Percentiles rank a stretch among this genome's conserved stretches.
Conservation (phyloP, 139 green algal species). For the Asterochloris sp. region DNA sequence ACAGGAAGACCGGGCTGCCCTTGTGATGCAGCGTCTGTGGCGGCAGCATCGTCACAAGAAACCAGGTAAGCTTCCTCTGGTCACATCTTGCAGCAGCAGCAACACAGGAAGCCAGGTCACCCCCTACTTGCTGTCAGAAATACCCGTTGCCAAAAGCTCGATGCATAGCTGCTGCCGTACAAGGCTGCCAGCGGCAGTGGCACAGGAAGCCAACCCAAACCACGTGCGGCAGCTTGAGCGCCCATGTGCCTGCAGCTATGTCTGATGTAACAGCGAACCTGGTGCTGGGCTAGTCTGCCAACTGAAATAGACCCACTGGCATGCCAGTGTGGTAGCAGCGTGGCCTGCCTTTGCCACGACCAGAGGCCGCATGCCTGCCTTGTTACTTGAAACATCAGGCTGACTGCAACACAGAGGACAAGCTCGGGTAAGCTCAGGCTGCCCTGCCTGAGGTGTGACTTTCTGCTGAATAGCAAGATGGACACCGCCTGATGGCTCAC, state of each 20-base stretch:
- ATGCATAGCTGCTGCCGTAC: background rate
- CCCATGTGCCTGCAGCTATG: too few species aligned
- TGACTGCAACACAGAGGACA: background rate
- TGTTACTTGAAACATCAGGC: background rate
- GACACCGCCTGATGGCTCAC: background rate
- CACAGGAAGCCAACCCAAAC: too few species aligned
- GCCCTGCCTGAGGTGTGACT: background rate
- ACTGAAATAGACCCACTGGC: too few species aligned
- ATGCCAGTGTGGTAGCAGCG: too few species aligned
- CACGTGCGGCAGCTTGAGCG: too few species aligned
- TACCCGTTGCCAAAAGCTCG: background rate
- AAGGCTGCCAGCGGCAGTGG: background rate
- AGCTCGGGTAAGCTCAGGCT: background rate
- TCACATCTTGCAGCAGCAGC: background rate
- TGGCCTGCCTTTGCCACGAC: too few species aligned
- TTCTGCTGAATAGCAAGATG: background rate
- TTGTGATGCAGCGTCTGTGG: constrained; percentile 61
- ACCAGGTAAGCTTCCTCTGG: background rate
- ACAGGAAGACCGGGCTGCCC: constrained; percentile 66
- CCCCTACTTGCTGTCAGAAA: background rate
- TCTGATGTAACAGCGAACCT: too few species aligned
- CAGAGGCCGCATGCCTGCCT: background rate
- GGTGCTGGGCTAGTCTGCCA: too few species aligned
- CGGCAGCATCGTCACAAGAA: background rate
- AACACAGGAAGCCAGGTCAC: background rate